Evolutionary conservation across 2,329 filamentous ascomycete genomes (phyloP).

Genomic region (Fusarium ambrosium): DNA sequence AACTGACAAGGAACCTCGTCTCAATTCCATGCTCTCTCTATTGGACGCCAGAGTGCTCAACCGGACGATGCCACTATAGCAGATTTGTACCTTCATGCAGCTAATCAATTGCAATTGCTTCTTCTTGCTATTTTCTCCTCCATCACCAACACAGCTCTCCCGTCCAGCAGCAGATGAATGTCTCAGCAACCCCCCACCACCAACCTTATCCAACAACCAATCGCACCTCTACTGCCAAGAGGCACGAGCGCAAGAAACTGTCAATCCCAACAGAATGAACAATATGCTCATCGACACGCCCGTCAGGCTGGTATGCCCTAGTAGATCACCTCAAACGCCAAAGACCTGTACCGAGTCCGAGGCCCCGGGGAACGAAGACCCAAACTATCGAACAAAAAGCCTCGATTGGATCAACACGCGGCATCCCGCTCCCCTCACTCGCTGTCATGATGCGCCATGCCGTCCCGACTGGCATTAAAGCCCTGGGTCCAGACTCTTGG

Average conservation of each 20-base stretch:
- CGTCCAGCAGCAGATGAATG: neutral
- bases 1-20: neutral
- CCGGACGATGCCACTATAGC: neutral
- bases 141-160: neutral
- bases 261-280: neutral
- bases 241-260: neutral
- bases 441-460: constrained; percentile 7
- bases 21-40: neutral
- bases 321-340: neutral
- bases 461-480: neutral
- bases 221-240: neutral
- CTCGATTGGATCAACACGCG: neutral
- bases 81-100: neutral
- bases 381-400: neutral
- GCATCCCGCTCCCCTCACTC: neutral
- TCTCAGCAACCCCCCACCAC: constrained; percentile 12
- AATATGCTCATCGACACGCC: neutral
- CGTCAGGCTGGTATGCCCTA: neutral
- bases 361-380: neutral
- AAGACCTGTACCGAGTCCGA: neutral
- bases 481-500: constrained; percentile 4
- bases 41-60: neutral
- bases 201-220: neutral
- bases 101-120: neutral
- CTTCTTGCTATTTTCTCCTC: neutral